Evolutionary conservation across 371 early-diverging fungal genomes (phyloP).

Genomic region (Mucor circinelloides): DNA sequence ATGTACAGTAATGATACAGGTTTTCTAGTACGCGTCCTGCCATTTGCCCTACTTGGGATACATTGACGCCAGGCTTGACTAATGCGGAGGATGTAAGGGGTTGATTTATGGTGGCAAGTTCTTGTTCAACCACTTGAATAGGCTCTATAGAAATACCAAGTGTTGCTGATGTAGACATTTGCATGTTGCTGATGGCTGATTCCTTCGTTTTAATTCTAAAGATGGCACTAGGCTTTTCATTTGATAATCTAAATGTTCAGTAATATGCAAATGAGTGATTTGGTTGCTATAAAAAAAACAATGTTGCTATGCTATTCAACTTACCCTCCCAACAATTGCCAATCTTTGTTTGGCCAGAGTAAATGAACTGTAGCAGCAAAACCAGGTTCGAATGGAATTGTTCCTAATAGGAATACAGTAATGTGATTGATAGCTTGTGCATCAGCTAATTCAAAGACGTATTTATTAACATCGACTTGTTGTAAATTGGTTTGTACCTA

Average conservation of each 20-base stretch:
- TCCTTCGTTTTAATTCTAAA: constrained; percentile 56
- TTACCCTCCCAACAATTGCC: constrained; percentile 86
- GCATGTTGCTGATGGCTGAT: constrained; percentile 14
- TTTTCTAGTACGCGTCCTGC: constrained; percentile 62
- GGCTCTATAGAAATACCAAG: constrained; percentile 93
- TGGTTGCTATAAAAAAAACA: neutral
- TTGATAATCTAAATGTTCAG: constrained; percentile 63
- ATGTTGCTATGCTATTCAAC: neutral
- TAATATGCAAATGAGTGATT: neutral
- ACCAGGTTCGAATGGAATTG: constrained; percentile 84
- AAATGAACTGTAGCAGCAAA: constrained; percentile 89
- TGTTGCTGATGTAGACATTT: constrained; percentile 61
- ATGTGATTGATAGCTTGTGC: constrained; percentile 88
- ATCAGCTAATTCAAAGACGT: constrained; percentile 79
- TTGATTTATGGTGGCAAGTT: constrained; percentile 38
- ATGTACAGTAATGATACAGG: constrained; percentile 80
- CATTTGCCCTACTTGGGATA: constrained; percentile 39
- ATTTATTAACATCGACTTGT: constrained; percentile 83
- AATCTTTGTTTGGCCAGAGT: constrained; percentile 82
- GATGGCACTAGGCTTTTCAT: constrained; percentile 78
- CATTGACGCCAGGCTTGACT: constrained; percentile 31
- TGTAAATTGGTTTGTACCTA: constrained; percentile 91
- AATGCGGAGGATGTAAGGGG: constrained; percentile 12
- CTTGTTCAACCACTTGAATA: constrained; percentile 64
- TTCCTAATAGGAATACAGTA: constrained; percentile 88